These are phyloP conservation scores for Leucosporidium yakuticum DNA, from an alignment of 768 basidiomycete species.

Conservation along the genomic window DNA sequence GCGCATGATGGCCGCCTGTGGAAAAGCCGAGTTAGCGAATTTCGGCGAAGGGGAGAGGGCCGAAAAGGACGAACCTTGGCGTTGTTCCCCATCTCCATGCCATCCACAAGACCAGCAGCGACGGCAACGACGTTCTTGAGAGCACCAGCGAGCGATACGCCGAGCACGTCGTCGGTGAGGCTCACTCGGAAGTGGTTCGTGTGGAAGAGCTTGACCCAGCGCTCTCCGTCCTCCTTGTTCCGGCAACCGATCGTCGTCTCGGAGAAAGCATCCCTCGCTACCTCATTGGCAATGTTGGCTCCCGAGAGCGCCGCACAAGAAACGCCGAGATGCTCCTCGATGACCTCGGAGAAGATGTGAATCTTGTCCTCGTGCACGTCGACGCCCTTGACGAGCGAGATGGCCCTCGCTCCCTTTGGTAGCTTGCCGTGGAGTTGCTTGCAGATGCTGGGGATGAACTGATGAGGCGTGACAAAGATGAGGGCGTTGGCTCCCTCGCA, in stretches of 20 bases:
- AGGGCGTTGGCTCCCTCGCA: slow-evolving; percentile 48
- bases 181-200: slow-evolving; percentile 47
- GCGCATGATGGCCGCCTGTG: slow-evolving; percentile 49
- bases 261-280: slow-evolving; percentile 47
- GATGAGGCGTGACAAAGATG: slow-evolving; percentile 51
- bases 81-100: slow-evolving; percentile 48
- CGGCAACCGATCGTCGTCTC: slow-evolving; percentile 51
- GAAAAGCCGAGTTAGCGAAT: not conserved
- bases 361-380: slow-evolving; percentile 47
- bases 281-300: slow-evolving; percentile 51
- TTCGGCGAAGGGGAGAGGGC: not conserved
- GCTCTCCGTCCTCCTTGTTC: slow-evolving; percentile 45
- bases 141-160: slow-evolving; percentile 49
- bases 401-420: slow-evolving; percentile 42
- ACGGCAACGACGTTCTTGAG: slow-evolving; percentile 51
- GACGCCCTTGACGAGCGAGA: slow-evolving; percentile 51
- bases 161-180: slow-evolving; percentile 48
- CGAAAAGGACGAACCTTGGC: slow-evolving; percentile 39
- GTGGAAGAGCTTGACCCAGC: slow-evolving; percentile 48
- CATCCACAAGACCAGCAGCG: slow-evolving; percentile 49
- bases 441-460: slow-evolving; percentile 46
- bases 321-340: slow-evolving; percentile 45
- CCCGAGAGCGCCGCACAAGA: slow-evolving; percentile 48
- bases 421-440: slow-evolving; percentile 47
- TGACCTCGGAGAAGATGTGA: slow-evolving; percentile 48